Base-by-base conservation (phyloP, 1,139 yeast genomes). In the Geotrichum restrictum region DNA sequence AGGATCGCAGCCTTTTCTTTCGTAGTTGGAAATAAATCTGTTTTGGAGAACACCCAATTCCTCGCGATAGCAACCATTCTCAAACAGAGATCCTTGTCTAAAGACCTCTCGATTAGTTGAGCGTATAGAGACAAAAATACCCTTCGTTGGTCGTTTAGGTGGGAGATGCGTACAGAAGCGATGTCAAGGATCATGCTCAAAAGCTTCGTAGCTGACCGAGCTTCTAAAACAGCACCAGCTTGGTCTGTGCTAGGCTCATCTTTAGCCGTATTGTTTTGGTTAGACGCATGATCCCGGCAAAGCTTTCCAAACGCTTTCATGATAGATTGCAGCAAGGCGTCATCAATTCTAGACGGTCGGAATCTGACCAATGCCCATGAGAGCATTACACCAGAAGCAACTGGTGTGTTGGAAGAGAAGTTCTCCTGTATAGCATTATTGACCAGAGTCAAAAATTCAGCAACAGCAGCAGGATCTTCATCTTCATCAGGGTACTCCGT, bases 1-100 rank as follows among this genome's bases (percentile, higher is more conserved):
- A 94, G 74, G 49, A 94, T 84, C 0, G 96, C 97, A 0, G 98
- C 97, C 67, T 94, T 93, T 64, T 94, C 98, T 65, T 94, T 94
- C 3, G 88, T 84, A 0, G 98, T 89, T 1, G 98, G 98, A 74
- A 91, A 91, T 37, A 88, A 77, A 59, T 89, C 95, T 1, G 81
- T 75, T 55, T 85, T 81, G 1, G 89, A 81, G 64, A 94, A 89
- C 0, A 91, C 95, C 98, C 98, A 94, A 16, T 77, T 78, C 62
- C 91, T 80, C 1, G 93, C 93, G 57, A 91, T 83, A 41, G 78
- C 77, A 41, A 93, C 82, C 51, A 93, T 86, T 64, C 85, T 85
- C 57, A 80, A 81, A 57, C 93, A 74, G 7, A 94, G 79, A 19
- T 78, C 81, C 57, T 82, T 82, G 63, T 91, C 96, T 55, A 83